Evolutionary conservation across 78 protist genomes (phyloP), one percentile per base, ranked within the genome.

Genomic region (Capsaspora owczarzaki): DNA sequence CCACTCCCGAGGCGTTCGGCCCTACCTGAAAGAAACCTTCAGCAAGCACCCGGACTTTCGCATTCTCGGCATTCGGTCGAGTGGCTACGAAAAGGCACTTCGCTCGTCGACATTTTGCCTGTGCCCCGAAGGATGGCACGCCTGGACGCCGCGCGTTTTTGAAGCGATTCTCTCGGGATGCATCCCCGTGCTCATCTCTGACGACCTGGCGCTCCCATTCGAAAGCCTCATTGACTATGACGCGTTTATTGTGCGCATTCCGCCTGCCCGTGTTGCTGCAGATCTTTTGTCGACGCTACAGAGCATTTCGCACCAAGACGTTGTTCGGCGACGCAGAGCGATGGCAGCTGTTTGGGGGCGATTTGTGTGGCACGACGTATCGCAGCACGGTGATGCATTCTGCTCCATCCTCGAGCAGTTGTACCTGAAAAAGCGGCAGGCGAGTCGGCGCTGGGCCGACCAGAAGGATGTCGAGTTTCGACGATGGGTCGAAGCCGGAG

Each of bases 131-230:
- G 82, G 82, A 23, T 47, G 72, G 31, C 44, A 40, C n/a, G 82
- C 74, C 47, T 78, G 74, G 75, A 61, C 82, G 29, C 51, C 75
- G 40, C 51, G 82, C 0, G 40, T 60, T 0, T 49, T 40, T 42
- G 82, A 78, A 56, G 49, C 82, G 8, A 70, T 78, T 14, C 82
- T 70, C 5, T 47, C 41, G 20, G 82, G 82, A 0, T 78, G 82
- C 82, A 78, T 78, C 1, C 75, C 82, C 16, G 82, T 78, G 5
- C 31, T 78, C 22, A 29, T 78, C 37, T 42, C 49, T 40, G 82
- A 78, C 35, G 43, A 29, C 43, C 74, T 78, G 33, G 60, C 29
- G 60, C 16, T 41, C 56, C 82, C 82, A 0, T 78, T 61, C 44
- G 74, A 61, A 44, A 0, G 38, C 6, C n/a, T 41, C 37, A 29